These are phyloP conservation scores for Vachellia pachyceras DNA, from an alignment of 306 rosid genomes.

Conservation along the genomic window DNA sequence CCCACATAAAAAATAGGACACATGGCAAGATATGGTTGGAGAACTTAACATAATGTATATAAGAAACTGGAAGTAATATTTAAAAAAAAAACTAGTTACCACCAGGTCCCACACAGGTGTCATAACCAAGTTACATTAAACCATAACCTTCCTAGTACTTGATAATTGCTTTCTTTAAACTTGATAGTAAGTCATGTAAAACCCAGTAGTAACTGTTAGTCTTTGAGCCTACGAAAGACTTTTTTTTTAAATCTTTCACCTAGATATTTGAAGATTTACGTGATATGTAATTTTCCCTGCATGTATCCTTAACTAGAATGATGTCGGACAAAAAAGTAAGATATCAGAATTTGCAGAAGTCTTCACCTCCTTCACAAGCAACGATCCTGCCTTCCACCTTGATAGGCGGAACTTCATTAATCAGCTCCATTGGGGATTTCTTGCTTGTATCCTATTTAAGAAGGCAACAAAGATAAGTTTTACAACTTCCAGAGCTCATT, in stretches of 20 bases:
- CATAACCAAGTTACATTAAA: background rate
- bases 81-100: background rate
- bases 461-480: constrained; percentile 35
- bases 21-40: too few species aligned
- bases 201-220: background rate
- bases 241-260: background rate
- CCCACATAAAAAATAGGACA: too few species aligned
- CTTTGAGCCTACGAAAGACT: background rate
- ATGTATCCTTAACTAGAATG: constrained; percentile 6
- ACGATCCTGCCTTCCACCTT: constrained; percentile 92
- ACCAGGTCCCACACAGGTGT: background rate
- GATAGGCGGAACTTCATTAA: constrained; percentile 95
- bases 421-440: constrained; percentile 98
- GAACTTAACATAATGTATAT: too few species aligned
- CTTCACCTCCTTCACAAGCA: constrained; percentile 95
- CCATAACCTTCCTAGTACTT: background rate
- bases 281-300: background rate
- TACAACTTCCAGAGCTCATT: constrained; percentile 10
- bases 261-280: background rate
- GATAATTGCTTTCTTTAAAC: background rate
- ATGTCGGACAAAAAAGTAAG: background rate
- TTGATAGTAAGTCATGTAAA: background rate
- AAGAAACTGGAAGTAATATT: too few species aligned
- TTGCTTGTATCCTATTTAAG: constrained; percentile 75
- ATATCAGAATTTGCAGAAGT: background rate